phyloP scores from a whole-genome alignment of 768 basidiomycete species.

The Suillus alpinus region DNA sequence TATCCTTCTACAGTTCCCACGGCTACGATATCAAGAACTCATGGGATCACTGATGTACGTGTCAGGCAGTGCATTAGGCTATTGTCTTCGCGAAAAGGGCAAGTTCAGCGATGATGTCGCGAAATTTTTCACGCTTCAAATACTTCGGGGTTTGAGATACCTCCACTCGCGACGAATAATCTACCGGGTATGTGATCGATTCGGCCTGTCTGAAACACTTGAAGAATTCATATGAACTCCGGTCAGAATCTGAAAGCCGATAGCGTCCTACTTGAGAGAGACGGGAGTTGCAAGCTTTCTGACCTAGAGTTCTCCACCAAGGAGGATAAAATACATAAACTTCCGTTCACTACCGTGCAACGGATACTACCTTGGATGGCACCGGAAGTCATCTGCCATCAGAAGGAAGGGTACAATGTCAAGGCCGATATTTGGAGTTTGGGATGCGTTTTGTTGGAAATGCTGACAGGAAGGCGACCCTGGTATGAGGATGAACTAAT shows the following conservation, averaged over 20 bases:
- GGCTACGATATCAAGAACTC: too few relatives aligned
- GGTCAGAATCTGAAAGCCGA: constrained; percentile 92
- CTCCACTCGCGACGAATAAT: constrained; percentile 89
- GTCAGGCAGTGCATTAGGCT: constrained; percentile 92
- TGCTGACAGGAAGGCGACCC: constrained; percentile 96
- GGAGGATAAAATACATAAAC: constrained; percentile 79
- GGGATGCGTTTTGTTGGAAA: constrained; percentile 97
- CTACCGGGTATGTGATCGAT: constrained; percentile 65
- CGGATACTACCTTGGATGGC: constrained; percentile 99
- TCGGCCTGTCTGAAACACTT: neutral
- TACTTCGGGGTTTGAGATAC: constrained; percentile 87
- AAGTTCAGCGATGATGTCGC: constrained; percentile 91
- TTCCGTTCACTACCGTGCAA: constrained; percentile 89
- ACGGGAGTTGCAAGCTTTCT: constrained; percentile 93
- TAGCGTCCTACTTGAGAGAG: constrained; percentile 95
- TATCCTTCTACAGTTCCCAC: too few relatives aligned
- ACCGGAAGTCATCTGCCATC: constrained; percentile 86
- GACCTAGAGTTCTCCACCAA: constrained; percentile 98
- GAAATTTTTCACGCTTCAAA: constrained; percentile 90
- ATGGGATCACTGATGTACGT: too few relatives aligned
- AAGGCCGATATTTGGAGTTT: constrained; percentile 99
- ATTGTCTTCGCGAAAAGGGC: constrained; percentile 86
- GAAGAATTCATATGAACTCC: constrained; percentile 3
- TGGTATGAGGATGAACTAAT: constrained; percentile 91
- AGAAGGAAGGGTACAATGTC: constrained; percentile 89